Conservation (phyloP, 345 rosid genomes). For the Citrus sinensis region DNA sequence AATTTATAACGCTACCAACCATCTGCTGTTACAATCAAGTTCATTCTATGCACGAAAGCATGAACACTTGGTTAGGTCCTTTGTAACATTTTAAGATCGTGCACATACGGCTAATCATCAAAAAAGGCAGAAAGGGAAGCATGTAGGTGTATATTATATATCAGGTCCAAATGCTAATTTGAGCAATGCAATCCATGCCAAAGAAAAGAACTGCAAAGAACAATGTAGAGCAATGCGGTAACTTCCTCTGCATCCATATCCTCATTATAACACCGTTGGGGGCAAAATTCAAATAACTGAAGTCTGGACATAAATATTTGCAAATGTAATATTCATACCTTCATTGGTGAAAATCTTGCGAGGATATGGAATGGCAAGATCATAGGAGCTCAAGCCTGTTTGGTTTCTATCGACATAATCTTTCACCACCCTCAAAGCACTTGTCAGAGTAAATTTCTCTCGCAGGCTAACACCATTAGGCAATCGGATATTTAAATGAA, state of each 20-base stretch:
- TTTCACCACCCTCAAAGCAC: conserved; percentile 58
- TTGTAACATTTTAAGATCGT: neutral
- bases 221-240: neutral
- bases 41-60: neutral
- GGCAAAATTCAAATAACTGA: neutral
- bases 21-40: conserved; percentile 1
- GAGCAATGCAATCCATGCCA: neutral
- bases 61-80: neutral
- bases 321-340: conserved; percentile 44
- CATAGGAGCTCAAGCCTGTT: conserved; percentile 46
- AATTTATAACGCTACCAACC: neutral
- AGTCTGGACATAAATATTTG: neutral
- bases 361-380: conserved; percentile 89
- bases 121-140: neutral
- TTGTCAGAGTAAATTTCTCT: conserved; percentile 61
- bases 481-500: conserved; percentile 68
- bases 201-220: neutral
- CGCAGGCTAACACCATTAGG: conserved; percentile 64
- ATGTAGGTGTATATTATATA: neutral
- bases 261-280: neutral
- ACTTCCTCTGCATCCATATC: neutral
- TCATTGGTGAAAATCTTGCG: conserved; percentile 72
- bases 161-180: neutral
- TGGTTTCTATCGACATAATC: conserved; percentile 68
- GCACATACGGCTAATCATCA: neutral